Conservation (phyloP, 164 flowering plant genomes). For the Annona cherimola region DNA sequence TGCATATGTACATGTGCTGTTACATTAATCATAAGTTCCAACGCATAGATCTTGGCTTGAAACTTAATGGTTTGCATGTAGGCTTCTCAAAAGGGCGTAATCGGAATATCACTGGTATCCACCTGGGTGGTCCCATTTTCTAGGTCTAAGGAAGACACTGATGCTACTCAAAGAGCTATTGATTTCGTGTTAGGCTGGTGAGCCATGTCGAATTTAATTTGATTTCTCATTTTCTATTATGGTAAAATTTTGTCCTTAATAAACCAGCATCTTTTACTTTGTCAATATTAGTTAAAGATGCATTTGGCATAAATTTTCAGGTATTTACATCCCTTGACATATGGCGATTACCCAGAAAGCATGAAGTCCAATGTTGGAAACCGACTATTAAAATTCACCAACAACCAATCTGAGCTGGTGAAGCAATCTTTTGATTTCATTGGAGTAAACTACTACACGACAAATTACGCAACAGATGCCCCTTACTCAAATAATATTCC, state of each 20-base stretch:
- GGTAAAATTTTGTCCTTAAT: too few species aligned
- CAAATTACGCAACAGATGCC: neutral
- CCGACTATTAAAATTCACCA: constrained; percentile 8
- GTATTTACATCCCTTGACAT: constrained; percentile 8
- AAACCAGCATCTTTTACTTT: too few species aligned
- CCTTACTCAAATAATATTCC: neutral
- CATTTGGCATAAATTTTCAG: constrained; percentile 1
- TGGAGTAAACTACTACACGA: constrained; percentile 2
- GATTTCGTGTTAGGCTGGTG: constrained; percentile 55
- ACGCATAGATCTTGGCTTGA: too few species aligned
- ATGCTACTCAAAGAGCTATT: constrained; percentile 47
- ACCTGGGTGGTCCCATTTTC: constrained; percentile 34
- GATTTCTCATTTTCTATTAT: neutral
- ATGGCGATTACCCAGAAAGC: constrained; percentile 7
- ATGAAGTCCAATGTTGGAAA: constrained; percentile 6
- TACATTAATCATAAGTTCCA: too few species aligned
- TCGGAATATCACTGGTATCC: constrained; percentile 38
- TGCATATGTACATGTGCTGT: too few species aligned
- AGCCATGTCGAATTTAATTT: constrained; percentile 6
- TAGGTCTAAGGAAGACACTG: constrained; percentile 30
- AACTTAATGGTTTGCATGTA: constrained; percentile 12
- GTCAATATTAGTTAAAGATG: too few species aligned
- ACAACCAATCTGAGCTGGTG: constrained; percentile 3
- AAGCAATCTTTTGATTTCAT: constrained; percentile 15
- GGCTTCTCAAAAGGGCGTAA: constrained; percentile 48